Conservation (phyloP, 2,329 filamentous ascomycete genomes). For the Boeremia lycopersici region DNA sequence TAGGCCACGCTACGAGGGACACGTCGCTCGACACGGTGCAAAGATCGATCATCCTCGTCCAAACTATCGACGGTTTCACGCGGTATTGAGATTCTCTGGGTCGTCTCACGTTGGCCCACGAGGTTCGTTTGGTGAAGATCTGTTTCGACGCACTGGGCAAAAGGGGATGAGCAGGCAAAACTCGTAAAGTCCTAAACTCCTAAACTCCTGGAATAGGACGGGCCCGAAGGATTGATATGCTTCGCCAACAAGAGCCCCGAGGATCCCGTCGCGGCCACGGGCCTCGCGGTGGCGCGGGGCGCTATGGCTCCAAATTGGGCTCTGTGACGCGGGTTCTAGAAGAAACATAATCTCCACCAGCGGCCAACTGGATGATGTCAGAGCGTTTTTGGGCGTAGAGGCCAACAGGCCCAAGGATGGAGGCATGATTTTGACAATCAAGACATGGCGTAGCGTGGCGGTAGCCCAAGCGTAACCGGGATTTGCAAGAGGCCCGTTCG, state of each 20-base stretch:
- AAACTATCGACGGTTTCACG: neutral
- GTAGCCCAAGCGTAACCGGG: neutral
- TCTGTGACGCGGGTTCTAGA: slow-evolving; percentile 6
- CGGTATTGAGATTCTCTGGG: neutral
- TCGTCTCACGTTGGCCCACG: neutral
- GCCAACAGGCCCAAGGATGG: slow-evolving; percentile 1
- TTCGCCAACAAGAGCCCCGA: neutral
- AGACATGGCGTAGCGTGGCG: neutral
- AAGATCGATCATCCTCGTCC: neutral
- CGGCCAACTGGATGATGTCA: slow-evolving; percentile 8
- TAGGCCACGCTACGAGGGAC: too few relatives aligned
- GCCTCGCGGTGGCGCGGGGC: neutral
- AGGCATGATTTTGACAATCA: slow-evolving; percentile 13
- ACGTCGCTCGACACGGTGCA: neutral
- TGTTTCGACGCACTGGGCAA: neutral
- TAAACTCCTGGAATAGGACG: neutral
- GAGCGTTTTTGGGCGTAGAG: neutral
- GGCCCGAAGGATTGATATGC: neutral
- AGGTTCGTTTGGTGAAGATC: neutral
- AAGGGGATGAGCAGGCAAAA: neutral
- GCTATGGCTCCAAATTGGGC: neutral
- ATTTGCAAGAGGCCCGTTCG: neutral
- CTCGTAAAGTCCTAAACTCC: neutral
- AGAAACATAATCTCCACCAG: slow-evolving; percentile 6
- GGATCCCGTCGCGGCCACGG: slow-evolving; percentile 1